These are phyloP conservation scores for Tritrichomonas foetus DNA, from an alignment of 208 protist species.

Conservation along the genomic window DNA sequence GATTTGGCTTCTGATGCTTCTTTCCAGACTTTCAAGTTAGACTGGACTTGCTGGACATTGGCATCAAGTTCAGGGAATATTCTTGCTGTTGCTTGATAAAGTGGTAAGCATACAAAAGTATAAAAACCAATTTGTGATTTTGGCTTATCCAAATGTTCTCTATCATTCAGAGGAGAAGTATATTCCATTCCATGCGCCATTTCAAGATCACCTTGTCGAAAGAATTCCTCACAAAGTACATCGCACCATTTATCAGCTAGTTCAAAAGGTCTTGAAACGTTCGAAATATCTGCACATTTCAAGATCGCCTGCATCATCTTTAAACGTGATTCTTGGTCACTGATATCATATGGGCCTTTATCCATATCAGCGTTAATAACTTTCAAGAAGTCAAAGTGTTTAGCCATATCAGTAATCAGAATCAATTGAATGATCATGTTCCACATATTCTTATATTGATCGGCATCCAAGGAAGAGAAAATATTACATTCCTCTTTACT, in stretches of 20 bases:
- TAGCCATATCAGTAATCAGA: constrained; percentile 59
- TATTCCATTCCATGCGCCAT: neutral
- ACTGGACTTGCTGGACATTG: neutral
- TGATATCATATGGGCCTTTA: neutral
- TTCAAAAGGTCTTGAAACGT: constrained; percentile 27
- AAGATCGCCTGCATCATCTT: neutral
- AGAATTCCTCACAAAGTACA: constrained; percentile 17
- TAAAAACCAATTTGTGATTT: constrained; percentile 30
- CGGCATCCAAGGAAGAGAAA: constrained; percentile 41
- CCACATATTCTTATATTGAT: constrained; percentile 52
- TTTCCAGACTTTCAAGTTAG: neutral
- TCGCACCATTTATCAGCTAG: neutral
- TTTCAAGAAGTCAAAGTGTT: constrained; percentile 53
- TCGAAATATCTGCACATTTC: neutral
- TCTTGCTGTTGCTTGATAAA: neutral
- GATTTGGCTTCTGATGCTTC: neutral
- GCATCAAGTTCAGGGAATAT: neutral
- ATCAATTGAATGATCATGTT: constrained; percentile 53
- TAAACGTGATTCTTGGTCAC: neutral
- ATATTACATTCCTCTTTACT: constrained; percentile 49
- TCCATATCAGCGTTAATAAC: neutral
- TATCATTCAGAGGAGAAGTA: neutral
- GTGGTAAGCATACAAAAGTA: neutral
- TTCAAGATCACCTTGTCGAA: constrained; percentile 10
- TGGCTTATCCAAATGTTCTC: neutral